phyloP scores from a whole-genome alignment of 805 yeast genomes.

The Saccharomyces paradoxus region DNA sequence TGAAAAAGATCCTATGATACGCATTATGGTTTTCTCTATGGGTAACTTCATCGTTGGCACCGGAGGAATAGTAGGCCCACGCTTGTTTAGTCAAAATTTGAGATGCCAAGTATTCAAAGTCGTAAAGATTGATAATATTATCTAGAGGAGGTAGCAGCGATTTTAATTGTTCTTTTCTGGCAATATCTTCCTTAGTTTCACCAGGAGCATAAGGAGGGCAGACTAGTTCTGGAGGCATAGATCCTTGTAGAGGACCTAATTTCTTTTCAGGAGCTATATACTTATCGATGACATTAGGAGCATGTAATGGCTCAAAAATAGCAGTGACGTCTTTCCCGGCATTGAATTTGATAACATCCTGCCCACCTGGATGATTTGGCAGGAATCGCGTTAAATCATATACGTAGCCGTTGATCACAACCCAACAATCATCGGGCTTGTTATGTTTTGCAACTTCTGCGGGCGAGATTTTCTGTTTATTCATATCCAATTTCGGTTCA shows the following conservation, averaged over 20 bases:
- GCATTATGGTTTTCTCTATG: conserved; percentile 86
- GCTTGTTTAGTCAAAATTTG: conserved; percentile 69
- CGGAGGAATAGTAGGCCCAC: conserved; percentile 90
- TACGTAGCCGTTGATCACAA: conserved; percentile 67
- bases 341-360: conserved; percentile 65
- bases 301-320: conserved; percentile 83
- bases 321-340: conserved; percentile 82
- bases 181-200: conserved; percentile 27
- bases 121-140: conserved; percentile 68
- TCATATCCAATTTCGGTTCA: conserved; percentile 10
- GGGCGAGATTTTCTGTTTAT: conserved; percentile 21
- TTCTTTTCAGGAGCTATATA: conserved; percentile 51
- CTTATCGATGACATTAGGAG: conserved; percentile 72
- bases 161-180: conserved; percentile 20
- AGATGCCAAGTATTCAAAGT: conserved; percentile 81
- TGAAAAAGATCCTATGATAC: conserved; percentile 79
- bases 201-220: conserved; percentile 29
- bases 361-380: conserved; percentile 74
- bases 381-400: conserved; percentile 72
- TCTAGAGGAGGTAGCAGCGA: conserved; percentile 59
- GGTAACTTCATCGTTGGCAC: conserved; percentile 87
- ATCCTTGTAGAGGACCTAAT: conserved; percentile 46
- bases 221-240: conserved; percentile 24
- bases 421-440: conserved; percentile 74
- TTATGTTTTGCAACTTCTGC: conserved; percentile 61